Conservation (phyloP, 768 basidiomycete species). For the Coprinopsis strossmayeri region DNA sequence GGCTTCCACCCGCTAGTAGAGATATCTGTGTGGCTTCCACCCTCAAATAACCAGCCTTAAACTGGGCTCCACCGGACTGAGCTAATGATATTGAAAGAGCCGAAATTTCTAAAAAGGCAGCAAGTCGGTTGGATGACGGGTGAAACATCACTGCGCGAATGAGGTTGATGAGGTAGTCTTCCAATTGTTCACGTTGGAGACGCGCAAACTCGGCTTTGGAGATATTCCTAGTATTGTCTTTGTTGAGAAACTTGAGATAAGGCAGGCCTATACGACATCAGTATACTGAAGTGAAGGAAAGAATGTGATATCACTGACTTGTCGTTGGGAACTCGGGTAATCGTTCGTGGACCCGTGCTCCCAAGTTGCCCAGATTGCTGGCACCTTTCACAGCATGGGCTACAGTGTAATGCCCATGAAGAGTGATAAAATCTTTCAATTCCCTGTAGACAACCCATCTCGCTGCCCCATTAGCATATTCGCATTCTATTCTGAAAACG, state of each 20-base stretch:
- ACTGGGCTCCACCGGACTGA: constrained; percentile 75
- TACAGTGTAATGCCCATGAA: constrained; percentile 86
- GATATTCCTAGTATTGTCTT: constrained; percentile 49
- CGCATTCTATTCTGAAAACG: constrained; percentile 89
- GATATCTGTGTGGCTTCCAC: constrained; percentile 35
- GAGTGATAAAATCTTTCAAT: constrained; percentile 82
- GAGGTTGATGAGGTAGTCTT: constrained; percentile 82
- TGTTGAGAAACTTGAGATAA: constrained; percentile 81
- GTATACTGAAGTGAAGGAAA: not conserved
- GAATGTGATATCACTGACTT: constrained; percentile 33
- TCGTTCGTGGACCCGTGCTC: not conserved
- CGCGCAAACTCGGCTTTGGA: constrained; percentile 73
- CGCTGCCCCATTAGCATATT: constrained; percentile 89
- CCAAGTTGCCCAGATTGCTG: not conserved
- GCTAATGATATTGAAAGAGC: constrained; percentile 80
- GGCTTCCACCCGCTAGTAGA: constrained; percentile 41
- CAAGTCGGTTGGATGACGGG: constrained; percentile 83
- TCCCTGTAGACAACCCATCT: constrained; percentile 96
- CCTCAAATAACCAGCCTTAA: constrained; percentile 82
- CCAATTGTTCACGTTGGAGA: constrained; percentile 73
- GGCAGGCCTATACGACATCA: constrained; percentile 55
- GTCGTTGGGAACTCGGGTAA: constrained; percentile 91
- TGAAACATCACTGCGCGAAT: constrained; percentile 96
- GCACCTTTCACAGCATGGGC: constrained; percentile 48
- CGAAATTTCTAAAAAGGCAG: constrained; percentile 88